phyloP scores from a whole-genome alignment of 768 basidiomycete genomes.

The Leccinum rimulosum region DNA sequence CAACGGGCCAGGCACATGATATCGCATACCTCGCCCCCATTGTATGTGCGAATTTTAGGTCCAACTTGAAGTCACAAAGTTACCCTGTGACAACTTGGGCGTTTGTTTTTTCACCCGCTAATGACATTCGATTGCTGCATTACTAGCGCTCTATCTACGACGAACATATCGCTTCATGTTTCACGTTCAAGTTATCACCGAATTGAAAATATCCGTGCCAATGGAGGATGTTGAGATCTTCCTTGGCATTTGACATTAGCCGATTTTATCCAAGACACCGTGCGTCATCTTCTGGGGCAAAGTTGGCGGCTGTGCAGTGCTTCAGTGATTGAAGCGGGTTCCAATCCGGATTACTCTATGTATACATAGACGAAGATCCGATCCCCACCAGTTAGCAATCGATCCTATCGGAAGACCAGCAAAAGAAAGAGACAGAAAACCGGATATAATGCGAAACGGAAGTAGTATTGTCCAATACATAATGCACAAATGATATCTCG shows the following conservation, averaged over 20 bases:
- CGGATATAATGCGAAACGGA: neutral
- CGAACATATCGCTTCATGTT: slow-evolving; percentile 2
- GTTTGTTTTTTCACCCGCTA: slow-evolving; percentile 17
- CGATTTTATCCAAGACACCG: neutral
- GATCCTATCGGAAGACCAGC: neutral
- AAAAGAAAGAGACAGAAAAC: neutral
- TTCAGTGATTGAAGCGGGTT: too few relatives aligned
- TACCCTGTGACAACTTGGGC: neutral
- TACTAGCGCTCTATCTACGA: slow-evolving; percentile 33
- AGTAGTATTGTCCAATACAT: neutral
- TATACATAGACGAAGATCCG: neutral
- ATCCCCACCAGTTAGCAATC: neutral
- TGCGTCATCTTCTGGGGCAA: neutral
- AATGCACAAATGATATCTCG: neutral
- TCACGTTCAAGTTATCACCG: neutral
- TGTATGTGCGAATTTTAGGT: slow-evolving; percentile 31
- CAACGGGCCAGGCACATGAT: slow-evolving; percentile 8
- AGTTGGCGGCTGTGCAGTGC: neutral
- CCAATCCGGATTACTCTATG: neutral
- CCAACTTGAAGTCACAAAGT: slow-evolving; percentile 10
- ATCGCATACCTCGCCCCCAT: slow-evolving; percentile 43
- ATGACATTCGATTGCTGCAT: slow-evolving; percentile 27
- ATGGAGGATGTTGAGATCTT: neutral
- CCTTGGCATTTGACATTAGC: neutral
- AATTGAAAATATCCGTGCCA: neutral